These are phyloP conservation scores for Microbotryum saponariae DNA, from an alignment of 1,284 basidiomycete genomes.

Conservation along the genomic window DNA sequence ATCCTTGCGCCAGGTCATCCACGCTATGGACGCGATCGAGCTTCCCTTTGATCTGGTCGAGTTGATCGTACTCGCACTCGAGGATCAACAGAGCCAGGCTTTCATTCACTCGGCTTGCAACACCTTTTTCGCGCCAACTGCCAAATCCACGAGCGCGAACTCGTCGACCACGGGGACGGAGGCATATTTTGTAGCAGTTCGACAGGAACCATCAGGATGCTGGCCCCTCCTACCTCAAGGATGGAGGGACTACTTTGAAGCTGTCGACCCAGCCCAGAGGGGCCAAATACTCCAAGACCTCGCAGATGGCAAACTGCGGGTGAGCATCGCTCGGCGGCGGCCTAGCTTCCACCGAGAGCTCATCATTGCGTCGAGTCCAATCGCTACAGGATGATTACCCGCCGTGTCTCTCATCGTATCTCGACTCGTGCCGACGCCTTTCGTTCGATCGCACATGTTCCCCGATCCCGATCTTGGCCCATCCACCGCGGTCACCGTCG, in stretches of 20 bases:
- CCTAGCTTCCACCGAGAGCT: background rate
- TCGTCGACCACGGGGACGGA: too few species aligned
- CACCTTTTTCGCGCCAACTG: too few species aligned
- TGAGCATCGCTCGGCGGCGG: background rate
- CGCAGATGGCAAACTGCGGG: background rate
- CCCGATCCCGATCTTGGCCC: slow-evolving; percentile 12
- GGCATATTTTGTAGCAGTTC: too few species aligned
- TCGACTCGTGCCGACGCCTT: slow-evolving; percentile 9
- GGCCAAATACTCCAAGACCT: slow-evolving; percentile 1
- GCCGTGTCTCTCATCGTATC: background rate
- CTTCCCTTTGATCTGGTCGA: too few species aligned
- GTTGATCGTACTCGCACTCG: too few species aligned
- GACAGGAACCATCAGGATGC: background rate
- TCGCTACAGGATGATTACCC: slow-evolving; percentile 7
- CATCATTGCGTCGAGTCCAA: too few species aligned
- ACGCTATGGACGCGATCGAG: too few species aligned
- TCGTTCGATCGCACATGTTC: slow-evolving; percentile 24
- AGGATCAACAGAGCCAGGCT: too few species aligned
- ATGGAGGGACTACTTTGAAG: slow-evolving; percentile 16
- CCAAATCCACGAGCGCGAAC: too few species aligned
- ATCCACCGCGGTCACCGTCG: background rate
- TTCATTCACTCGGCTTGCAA: too few species aligned
- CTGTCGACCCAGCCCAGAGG: background rate
- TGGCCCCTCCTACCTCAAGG: slow-evolving; percentile 17
- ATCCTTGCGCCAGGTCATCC: too few species aligned